phyloP scores from a whole-genome alignment of 2,329 filamentous ascomycete genomes.

The Fusarium fracticaudum region DNA sequence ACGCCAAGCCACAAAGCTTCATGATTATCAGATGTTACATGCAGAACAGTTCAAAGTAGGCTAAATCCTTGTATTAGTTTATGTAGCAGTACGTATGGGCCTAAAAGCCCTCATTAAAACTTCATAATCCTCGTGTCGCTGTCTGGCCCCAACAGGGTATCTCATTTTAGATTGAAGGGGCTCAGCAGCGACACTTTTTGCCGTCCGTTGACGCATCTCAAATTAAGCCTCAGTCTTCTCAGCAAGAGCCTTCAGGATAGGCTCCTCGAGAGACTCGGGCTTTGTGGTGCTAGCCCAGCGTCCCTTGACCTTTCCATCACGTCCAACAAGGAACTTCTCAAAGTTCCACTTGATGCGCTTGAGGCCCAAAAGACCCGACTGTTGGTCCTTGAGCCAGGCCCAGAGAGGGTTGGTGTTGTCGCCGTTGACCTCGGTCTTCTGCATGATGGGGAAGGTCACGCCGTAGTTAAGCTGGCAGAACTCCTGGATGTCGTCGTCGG shows the following conservation, averaged over 20 bases:
- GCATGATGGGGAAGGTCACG: conserved; percentile 88
- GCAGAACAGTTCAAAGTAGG: not conserved
- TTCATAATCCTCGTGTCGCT: not conserved
- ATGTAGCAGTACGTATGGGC: conserved; percentile 1
- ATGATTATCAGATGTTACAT: not conserved
- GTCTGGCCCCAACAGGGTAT: conserved; percentile 24
- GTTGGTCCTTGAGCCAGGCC: conserved; percentile 77
- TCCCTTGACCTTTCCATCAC: conserved; percentile 84
- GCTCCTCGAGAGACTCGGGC: conserved; percentile 80
- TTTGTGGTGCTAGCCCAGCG: conserved; percentile 90
- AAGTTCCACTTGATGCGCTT: conserved; percentile 99
- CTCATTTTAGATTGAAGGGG: conserved; percentile 28
- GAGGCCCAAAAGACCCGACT: conserved; percentile 85
- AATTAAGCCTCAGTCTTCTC: conserved; percentile 25
- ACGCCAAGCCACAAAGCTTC: not conserved
- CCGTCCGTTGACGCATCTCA: not conserved
- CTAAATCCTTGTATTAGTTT: conserved; percentile 8
- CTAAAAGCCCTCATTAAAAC: conserved; percentile 12
- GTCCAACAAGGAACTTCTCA: conserved; percentile 94
- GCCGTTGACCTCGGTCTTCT: conserved; percentile 95
- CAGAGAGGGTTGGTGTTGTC: conserved; percentile 81
- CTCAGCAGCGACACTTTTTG: not conserved
- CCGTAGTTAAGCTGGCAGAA: conserved; percentile 95
- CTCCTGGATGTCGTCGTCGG: conserved; percentile 80
- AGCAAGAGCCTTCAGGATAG: conserved; percentile 77